Conservation (phyloP, 2,329 filamentous ascomycete species). For the Xenoacremonium recifei region DNA sequence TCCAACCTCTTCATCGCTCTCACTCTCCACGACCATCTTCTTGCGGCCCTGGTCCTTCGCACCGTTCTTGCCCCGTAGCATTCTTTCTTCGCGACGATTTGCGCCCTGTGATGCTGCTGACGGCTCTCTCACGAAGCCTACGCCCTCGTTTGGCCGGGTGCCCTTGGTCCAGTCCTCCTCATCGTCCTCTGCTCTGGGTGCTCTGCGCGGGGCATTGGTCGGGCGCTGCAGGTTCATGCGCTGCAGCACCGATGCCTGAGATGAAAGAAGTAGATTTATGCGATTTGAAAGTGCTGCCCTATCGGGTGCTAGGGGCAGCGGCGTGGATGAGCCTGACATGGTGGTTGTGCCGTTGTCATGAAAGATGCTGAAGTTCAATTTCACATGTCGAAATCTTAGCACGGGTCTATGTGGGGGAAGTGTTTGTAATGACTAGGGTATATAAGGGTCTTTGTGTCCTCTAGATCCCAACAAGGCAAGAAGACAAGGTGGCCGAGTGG, state of each 20-base stretch:
- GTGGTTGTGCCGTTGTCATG: too few relatives aligned
- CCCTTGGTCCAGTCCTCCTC: slow-evolving; percentile 25
- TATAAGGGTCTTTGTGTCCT: too few relatives aligned
- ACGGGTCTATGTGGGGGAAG: not conserved
- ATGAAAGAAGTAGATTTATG: slow-evolving; percentile 38
- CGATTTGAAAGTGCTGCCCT: slow-evolving; percentile 40
- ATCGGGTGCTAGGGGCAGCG: slow-evolving; percentile 36
- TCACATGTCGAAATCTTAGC: slow-evolving; percentile 29
- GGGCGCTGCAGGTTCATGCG: slow-evolving; percentile 26
- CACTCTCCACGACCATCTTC: slow-evolving; percentile 26
- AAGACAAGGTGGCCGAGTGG: too few relatives aligned
- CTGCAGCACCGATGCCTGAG: slow-evolving; percentile 32
- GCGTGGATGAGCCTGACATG: slow-evolving; percentile 17
- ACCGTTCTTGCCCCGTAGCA: slow-evolving; percentile 23
- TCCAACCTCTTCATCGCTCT: slow-evolving; percentile 36
- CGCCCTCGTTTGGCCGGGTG: slow-evolving; percentile 35
- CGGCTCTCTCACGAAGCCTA: slow-evolving; percentile 37
- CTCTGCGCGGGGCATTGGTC: slow-evolving; percentile 5
- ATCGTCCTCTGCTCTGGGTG: slow-evolving; percentile 15
- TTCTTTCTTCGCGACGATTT: slow-evolving; percentile 25
- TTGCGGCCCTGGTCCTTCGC: slow-evolving; percentile 11
- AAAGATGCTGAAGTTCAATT: slow-evolving; percentile 16
- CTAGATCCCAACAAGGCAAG: too few relatives aligned
- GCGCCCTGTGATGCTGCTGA: slow-evolving; percentile 21
- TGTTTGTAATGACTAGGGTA: too few relatives aligned